phyloP scores from a whole-genome alignment of 2,329 filamentous ascomycete genomes.

The Sclerotinia sclerotiorum region DNA sequence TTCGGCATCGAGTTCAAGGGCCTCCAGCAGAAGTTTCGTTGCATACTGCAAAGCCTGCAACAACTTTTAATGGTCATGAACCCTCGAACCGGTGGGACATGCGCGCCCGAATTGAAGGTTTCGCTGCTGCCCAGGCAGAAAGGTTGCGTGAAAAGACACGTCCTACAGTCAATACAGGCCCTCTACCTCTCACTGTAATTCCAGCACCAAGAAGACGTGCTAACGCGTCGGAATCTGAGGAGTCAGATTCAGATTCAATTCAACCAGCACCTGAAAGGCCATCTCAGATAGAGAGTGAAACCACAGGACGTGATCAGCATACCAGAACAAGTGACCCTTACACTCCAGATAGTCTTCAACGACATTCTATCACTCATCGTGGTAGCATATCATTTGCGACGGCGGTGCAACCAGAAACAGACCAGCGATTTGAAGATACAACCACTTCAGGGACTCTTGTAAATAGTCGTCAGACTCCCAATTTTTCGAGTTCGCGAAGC shows the following conservation, averaged over 20 bases:
- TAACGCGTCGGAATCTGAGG: constrained; percentile 56
- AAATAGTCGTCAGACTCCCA: not conserved
- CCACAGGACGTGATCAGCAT: constrained; percentile 20
- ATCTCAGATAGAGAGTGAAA: constrained; percentile 6
- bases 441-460: constrained; percentile 7
- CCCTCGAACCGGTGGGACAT: constrained; percentile 53
- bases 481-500: constrained; percentile 26
- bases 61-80: constrained; percentile 28
- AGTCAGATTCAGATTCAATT: constrained; percentile 38
- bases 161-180: constrained; percentile 54
- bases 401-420: constrained; percentile 27
- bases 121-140: constrained; percentile 61
- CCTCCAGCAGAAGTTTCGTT: constrained; percentile 40
- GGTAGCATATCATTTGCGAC: constrained; percentile 37
- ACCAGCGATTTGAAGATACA: constrained; percentile 14
- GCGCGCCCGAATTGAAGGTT: constrained; percentile 57
- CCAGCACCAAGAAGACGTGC: constrained; percentile 61
- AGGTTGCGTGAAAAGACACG: constrained; percentile 57
- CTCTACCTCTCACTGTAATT: constrained; percentile 59
- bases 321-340: constrained; percentile 34
- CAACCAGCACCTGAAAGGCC: not conserved
- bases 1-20: constrained; percentile 33
- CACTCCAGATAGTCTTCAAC: constrained; percentile 33
- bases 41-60: constrained; percentile 30
- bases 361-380: constrained; percentile 34